These are phyloP conservation scores for Clonostachys byssicola DNA, from an alignment of 2,329 filamentous ascomycete species.

Conservation along the genomic window DNA sequence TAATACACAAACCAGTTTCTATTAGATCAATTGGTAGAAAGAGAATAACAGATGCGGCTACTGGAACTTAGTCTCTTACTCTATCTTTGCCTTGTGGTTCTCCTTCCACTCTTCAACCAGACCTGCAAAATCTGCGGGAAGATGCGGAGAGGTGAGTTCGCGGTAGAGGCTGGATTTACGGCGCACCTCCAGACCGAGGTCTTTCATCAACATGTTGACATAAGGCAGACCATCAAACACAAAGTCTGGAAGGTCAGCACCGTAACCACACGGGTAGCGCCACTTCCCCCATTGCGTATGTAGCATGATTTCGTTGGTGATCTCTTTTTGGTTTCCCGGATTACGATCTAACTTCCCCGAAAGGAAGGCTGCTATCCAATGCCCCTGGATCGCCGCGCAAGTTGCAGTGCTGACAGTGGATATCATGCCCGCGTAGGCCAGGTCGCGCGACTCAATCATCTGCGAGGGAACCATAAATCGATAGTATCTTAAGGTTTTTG, in stretches of 20 bases:
- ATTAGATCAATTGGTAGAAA: no score
- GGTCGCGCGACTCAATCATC: conserved; percentile 11
- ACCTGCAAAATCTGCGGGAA: conserved; percentile 13
- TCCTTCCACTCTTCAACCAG: conserved; percentile 17
- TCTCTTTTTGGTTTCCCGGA: conserved; percentile 26
- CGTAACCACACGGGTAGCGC: conserved; percentile 65
- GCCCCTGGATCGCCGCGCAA: conserved; percentile 29
- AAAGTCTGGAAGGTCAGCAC: conserved; percentile 59
- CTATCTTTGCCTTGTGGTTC: conserved; percentile 1
- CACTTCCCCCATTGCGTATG: conserved; percentile 65
- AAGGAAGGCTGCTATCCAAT: conserved; percentile 55
- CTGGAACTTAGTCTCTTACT: conserved; percentile 13
- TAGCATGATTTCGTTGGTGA: conserved; percentile 54
- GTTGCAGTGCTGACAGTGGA: conserved; percentile 23
- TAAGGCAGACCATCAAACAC: conserved; percentile 54
- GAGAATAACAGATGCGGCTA: no score
- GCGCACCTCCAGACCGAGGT: conserved; percentile 51
- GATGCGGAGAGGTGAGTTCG: conserved; percentile 2
- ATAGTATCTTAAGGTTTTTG: conserved; percentile 14
- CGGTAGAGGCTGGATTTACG: neutral
- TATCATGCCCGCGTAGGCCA: conserved; percentile 25
- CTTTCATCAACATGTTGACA: conserved; percentile 48
- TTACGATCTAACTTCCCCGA: conserved; percentile 34
- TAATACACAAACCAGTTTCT: no score
- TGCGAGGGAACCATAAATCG: conserved; percentile 15